These are phyloP conservation scores for Phlebiopsis gigantea DNA, from an alignment of 768 basidiomycete genomes.

Conservation along the genomic window DNA sequence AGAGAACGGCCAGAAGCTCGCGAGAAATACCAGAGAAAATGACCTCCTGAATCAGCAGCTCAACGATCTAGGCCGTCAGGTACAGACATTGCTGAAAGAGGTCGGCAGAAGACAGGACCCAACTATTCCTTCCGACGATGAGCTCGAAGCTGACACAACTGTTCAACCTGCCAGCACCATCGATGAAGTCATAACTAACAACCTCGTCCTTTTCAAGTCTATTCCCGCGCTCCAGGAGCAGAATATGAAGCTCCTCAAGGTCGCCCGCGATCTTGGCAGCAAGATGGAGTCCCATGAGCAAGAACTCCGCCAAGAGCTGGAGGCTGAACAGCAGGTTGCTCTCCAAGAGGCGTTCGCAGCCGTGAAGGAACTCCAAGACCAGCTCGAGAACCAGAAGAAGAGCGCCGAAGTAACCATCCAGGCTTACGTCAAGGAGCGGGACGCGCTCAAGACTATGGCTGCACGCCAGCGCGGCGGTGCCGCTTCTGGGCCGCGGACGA, in stretches of 20 bases:
- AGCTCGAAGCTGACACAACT: conserved; percentile 41
- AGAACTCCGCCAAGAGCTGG: conserved; percentile 59
- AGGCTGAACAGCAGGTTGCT: conserved; percentile 72
- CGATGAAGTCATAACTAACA: conserved; percentile 79
- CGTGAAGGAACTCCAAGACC: conserved; percentile 70
- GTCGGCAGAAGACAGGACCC: conserved; percentile 81
- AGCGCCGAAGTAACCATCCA: conserved; percentile 65
- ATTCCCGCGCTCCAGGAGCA: conserved; percentile 81
- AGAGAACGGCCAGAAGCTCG: conserved; percentile 59
- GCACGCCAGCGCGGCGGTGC: conserved; percentile 33
- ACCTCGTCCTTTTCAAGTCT: conserved; percentile 82
- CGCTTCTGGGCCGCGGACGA: conserved; percentile 11
- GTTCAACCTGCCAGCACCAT: conserved; percentile 48
- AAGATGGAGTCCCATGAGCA: conserved; percentile 77
- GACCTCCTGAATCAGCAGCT: conserved; percentile 71
- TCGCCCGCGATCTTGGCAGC: conserved; percentile 75
- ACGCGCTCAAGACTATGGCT: conserved; percentile 75
- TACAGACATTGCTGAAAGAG: conserved; percentile 74
- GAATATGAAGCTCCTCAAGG: conserved; percentile 83
- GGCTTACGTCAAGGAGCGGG: conserved; percentile 83
- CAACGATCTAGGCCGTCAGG: conserved; percentile 78
- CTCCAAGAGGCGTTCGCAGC: conserved; percentile 85
- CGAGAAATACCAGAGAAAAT: conserved; percentile 54
- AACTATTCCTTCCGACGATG: conserved; percentile 67
- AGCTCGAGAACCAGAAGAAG: conserved; percentile 76